These are phyloP conservation scores for Candida gigantensis DNA, from an alignment of 1,139 yeast species.

Conservation along the genomic window DNA sequence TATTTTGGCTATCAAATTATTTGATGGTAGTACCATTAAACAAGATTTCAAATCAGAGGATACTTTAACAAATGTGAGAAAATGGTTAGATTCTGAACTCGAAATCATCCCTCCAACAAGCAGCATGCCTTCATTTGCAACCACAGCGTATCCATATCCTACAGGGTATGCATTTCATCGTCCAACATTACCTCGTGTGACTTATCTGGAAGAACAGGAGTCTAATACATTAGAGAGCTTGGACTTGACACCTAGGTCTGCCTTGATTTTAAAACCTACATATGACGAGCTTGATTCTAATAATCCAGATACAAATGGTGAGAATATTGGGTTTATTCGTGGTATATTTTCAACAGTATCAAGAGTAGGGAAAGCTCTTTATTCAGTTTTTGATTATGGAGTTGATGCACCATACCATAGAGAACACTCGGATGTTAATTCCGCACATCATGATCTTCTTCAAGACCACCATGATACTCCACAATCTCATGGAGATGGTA, in stretches of 20 bases:
- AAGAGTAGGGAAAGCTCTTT: conserved; percentile 32
- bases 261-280: conserved; percentile 61
- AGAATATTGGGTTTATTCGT: conserved; percentile 19
- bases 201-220: conserved; percentile 55
- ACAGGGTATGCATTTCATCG: conserved; percentile 39
- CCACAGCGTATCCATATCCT: conserved; percentile 33
- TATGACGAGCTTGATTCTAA: conserved; percentile 28
- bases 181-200: conserved; percentile 38
- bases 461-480: not conserved
- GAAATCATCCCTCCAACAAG: conserved; percentile 26
- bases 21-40: conserved; percentile 55
- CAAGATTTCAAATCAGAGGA: conserved; percentile 43
- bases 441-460: too few relatives aligned
- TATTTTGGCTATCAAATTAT: conserved; percentile 49
- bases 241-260: conserved; percentile 65
- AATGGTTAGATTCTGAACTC: conserved; percentile 58
- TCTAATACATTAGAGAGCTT: conserved; percentile 45
- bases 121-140: conserved; percentile 41
- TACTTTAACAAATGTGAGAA: conserved; percentile 55
- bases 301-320: conserved; percentile 15
- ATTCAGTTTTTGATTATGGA: conserved; percentile 47
- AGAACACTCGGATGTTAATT: not conserved
- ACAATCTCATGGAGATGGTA: not conserved
- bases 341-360: conserved; percentile 17
- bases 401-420: conserved; percentile 20